Base-by-base conservation (phyloP, 108 stramenopile species). In the Nannochloropsis oceanica region DNA sequence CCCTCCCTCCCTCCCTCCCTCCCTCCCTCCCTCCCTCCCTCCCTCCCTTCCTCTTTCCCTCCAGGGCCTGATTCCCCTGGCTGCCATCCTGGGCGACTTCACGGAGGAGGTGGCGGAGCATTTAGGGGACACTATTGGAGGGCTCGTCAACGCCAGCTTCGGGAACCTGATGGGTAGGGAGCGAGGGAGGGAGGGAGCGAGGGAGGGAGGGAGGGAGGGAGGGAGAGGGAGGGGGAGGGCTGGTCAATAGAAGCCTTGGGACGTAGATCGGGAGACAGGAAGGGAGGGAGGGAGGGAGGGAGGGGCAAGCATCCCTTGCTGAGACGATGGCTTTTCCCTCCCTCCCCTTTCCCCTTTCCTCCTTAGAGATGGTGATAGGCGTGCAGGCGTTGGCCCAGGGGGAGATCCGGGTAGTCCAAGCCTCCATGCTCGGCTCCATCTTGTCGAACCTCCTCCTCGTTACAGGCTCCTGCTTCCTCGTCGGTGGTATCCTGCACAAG, bases 51-150 rank as follows among this genome's bases (percentile, higher is more conserved):
- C n/a, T n/a, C n/a, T n/a, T n/a, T n/a, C n/a, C n/a, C n/a, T 97
- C 82, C 85, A 95, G 42, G 95, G 93, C 79, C 94, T 97, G 94
- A 90, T 96, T 80, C 98, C 98, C 3, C 87, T 97, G 25, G 96
- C 98, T 7, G 88, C 92, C 42, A 92, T 97, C 83, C 87, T 97
- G 18, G 96, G 97, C 43, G 96, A 96, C 79, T 95, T 96, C 86
- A 99, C 98, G 43, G 98, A 99, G 91, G 96, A 97, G 89, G 91
- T 97, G 10, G 95, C 97, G 0, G 90, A 94, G 20, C 97, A 99
- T 90, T 97, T 97, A 22, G 96, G 95, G 84, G 93, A 97, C 80
- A 93, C 95, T 3, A 92, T 96, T 82, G 97, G 96, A 13, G 97
- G 97, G 59, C 88, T 98, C 27, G 86, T 98, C 90, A 98, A 98